Conservation (phyloP, 257 asterid species). For the Coffea canephora region DNA sequence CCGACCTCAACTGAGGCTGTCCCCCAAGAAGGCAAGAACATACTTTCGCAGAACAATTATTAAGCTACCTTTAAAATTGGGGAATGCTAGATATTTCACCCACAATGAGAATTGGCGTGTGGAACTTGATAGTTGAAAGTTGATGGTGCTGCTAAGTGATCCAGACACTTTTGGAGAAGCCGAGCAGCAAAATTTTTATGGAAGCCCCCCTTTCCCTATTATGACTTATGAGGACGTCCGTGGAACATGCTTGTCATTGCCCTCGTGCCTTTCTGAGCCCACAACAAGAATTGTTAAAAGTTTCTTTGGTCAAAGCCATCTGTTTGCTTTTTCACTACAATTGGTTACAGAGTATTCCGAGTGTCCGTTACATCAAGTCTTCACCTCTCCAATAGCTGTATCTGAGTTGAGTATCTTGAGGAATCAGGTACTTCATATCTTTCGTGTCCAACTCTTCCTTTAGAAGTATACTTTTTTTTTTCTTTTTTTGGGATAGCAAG, state of each 20-base stretch:
- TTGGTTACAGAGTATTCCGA: background rate
- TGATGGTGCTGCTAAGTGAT: slow-evolving; percentile 12
- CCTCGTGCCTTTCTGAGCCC: background rate
- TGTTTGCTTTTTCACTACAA: background rate
- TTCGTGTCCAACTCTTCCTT: background rate
- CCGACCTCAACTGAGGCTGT: slow-evolving; percentile 14
- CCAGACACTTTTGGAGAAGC: background rate
- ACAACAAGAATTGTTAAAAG: background rate
- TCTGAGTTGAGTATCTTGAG: slow-evolving; percentile 8
- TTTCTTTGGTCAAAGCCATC: background rate
- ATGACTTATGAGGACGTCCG: slow-evolving; percentile 21
- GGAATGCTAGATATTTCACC: background rate
- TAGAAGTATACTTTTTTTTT: background rate
- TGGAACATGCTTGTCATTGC: slow-evolving; percentile 16
- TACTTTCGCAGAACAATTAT: slow-evolving; percentile 9
- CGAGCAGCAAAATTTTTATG: background rate
- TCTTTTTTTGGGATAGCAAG: background rate
- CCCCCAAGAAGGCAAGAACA: slow-evolving; percentile 29
- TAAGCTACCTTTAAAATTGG: slow-evolving; percentile 2
- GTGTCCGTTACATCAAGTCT: background rate
- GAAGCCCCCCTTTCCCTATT: slow-evolving; percentile 3
- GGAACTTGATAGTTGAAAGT: slow-evolving; percentile 12
- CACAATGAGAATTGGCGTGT: slow-evolving; percentile 6
- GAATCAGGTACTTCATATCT: slow-evolving; percentile 16
- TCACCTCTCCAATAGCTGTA: background rate